phyloP scores from a whole-genome alignment of 352 stramenopile species.

The Pseudoperonospora humuli region DNA sequence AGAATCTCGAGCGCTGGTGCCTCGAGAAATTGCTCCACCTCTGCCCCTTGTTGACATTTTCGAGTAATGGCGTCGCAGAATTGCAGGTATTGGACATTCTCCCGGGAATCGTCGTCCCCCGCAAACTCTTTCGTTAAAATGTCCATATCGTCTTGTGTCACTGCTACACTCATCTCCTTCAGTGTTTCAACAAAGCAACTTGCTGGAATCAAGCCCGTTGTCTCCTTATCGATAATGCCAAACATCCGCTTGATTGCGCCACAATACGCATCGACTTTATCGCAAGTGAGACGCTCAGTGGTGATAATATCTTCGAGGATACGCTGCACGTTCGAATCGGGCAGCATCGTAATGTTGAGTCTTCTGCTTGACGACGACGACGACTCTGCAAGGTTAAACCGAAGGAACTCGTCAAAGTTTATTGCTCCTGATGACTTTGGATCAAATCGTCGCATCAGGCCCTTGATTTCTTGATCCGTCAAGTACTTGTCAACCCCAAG shows the following conservation, averaged over 20 bases:
- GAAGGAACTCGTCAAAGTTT: conserved; percentile 66
- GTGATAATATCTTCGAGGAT: conserved; percentile 45
- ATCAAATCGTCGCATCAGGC: conserved; percentile 71
- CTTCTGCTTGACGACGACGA: conserved; percentile 40
- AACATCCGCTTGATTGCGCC: conserved; percentile 74
- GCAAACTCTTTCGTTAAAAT: conserved; percentile 39
- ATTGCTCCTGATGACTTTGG: conserved; percentile 58
- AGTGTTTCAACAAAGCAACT: conserved; percentile 51
- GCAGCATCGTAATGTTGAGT: conserved; percentile 17
- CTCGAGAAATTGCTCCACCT: conserved; percentile 13
- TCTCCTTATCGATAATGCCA: conserved; percentile 71
- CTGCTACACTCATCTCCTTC: conserved; percentile 46
- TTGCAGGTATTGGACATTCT: conserved; percentile 37
- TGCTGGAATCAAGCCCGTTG: conserved; percentile 35
- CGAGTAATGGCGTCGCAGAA: conserved; percentile 54
- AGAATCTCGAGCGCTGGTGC: conserved; percentile 37
- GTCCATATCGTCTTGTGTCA: conserved; percentile 34
- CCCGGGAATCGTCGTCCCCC: conserved; percentile 13
- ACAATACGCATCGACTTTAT: conserved; percentile 43
- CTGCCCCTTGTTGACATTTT: conserved; percentile 32
- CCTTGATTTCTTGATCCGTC: conserved; percentile 69
- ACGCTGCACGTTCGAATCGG: conserved; percentile 26
- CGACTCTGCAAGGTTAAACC: conserved; percentile 63
- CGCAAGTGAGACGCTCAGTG: conserved; percentile 37
- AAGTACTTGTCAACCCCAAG: conserved; percentile 69